phyloP scores from a whole-genome alignment of 345 rosid species.

The Corymbia maculata region DNA sequence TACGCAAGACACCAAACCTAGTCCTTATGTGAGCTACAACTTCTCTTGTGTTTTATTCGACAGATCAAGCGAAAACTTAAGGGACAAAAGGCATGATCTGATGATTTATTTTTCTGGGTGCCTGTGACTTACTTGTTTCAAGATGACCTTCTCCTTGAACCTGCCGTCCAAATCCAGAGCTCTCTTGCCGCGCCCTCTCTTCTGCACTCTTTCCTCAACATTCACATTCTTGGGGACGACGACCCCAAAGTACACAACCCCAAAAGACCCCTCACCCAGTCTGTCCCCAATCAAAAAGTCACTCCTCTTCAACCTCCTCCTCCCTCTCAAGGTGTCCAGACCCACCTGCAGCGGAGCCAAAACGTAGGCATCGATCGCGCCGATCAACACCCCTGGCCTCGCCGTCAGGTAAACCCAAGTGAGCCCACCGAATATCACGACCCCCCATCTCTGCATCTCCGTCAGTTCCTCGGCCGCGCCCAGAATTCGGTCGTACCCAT shows the following conservation, averaged over 20 bases:
- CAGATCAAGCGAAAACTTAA: neutral
- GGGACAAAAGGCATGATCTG: neutral
- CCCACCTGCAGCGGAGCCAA: slow-evolving; percentile 78
- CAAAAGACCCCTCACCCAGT: slow-evolving; percentile 93
- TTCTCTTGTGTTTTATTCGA: neutral
- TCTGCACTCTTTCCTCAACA: slow-evolving; percentile 30
- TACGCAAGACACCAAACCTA: neutral
- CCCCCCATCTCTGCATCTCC: slow-evolving; percentile 58
- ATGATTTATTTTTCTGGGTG: neutral
- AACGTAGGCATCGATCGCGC: slow-evolving; percentile 86
- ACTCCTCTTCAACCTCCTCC: slow-evolving; percentile 57
- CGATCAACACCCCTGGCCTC: slow-evolving; percentile 82
- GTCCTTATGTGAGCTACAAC: neutral
- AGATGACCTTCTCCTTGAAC: slow-evolving; percentile 70
- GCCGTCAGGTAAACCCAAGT: slow-evolving; percentile 84
- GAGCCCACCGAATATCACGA: slow-evolving; percentile 39
- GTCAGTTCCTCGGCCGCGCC: slow-evolving; percentile 26
- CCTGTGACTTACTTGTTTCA: slow-evolving; percentile 47
- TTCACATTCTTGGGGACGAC: slow-evolving; percentile 51
- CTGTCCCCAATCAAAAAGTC: slow-evolving; percentile 69
- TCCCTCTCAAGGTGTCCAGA: slow-evolving; percentile 55
- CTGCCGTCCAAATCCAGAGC: slow-evolving; percentile 21
- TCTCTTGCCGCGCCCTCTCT: slow-evolving; percentile 30
- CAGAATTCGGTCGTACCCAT: slow-evolving; percentile 36
- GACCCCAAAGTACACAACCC: slow-evolving; percentile 76